Base-by-base conservation (phyloP, 192 early-diverging fungal genomes). In the Backusella sp. region DNA sequence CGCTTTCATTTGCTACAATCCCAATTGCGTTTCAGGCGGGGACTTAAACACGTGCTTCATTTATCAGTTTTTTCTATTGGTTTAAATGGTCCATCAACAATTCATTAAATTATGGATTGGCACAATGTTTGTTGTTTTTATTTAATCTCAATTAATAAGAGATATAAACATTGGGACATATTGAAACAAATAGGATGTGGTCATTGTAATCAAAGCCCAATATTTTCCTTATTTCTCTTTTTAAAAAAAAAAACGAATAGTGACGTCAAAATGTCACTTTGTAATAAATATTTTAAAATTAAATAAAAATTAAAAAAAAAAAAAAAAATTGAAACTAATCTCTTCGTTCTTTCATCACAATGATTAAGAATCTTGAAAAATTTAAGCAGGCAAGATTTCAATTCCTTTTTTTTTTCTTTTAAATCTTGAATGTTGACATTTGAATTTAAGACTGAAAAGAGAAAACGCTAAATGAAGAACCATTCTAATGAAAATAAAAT, bases 351-450 rank as follows among this genome's bases (percentile, higher is more conserved):
- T 62, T 62, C 53, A 56, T 56, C 53, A 39, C 37, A 23, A 84
- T 89, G 80, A 90, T 87, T 72, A 90, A 91, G 68, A 88, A 88
- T 44, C 82, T 92, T 80, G 90, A 86, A 68, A 92, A 90, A 79
- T 85, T 90, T 32, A 87, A 90, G 53, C 89, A 89, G 87, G 90
- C 88, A 85, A 82, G 53, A 56, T 56, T 26, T 56, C 21, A 23
- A n/a, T 62, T 62, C 12, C 3, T 28, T 12, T 26, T 26, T 12
- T 26, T 26, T 28, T 26, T 12, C 11, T 62, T 62, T 62, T 59
- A 12, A 49, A 49, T n/a, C 3, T 49, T 49, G 17, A 49, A 49
- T 49, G 46, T 49, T 19, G 46, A 49, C 46, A 49, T 49, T 49
- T 49, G 46, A 49, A 49, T 49, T 49, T 19, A 49, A 17, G 46